phyloP scores from a whole-genome alignment of 805 yeast genomes.

The Candida bentonensis region DNA sequence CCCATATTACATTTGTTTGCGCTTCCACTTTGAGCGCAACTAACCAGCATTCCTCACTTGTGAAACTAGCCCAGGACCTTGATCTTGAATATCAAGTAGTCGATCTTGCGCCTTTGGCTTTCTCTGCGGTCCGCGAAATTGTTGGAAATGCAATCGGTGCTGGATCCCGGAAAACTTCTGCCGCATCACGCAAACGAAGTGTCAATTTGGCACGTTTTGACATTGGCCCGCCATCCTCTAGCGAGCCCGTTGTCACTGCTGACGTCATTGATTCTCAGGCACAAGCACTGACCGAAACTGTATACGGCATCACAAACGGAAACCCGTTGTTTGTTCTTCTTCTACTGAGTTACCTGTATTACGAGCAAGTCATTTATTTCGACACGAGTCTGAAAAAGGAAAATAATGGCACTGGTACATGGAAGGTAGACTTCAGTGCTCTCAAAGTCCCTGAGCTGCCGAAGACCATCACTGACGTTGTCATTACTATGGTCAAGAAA shows the following conservation, averaged over 20 bases:
- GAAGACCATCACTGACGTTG: slow-evolving; percentile 9
- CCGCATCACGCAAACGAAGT: background rate
- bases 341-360: slow-evolving; percentile 10
- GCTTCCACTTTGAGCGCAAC: slow-evolving; percentile 15
- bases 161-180: background rate
- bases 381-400: slow-evolving; percentile 4
- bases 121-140: slow-evolving; percentile 10
- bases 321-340: slow-evolving; percentile 11
- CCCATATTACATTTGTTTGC: slow-evolving; percentile 16
- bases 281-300: slow-evolving; percentile 10
- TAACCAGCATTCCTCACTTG: slow-evolving; percentile 5
- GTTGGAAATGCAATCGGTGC: slow-evolving; percentile 7
- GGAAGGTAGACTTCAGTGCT: slow-evolving; percentile 13
- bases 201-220: background rate
- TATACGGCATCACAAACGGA: slow-evolving; percentile 14
- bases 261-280: background rate
- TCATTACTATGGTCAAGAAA: slow-evolving; percentile 10
- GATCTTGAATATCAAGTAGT: slow-evolving; percentile 12
- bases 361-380: slow-evolving; percentile 9
- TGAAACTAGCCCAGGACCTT: slow-evolving; percentile 11
- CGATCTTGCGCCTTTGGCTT: slow-evolving; percentile 8
- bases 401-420: slow-evolving; percentile 8
- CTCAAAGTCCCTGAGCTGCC: slow-evolving; percentile 6
- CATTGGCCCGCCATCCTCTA: background rate
- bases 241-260: background rate